Percentiles rank a stretch among this genome's conserved stretches.
phyloP scores from a whole-genome alignment of 768 basidiomycete species.

The Cyclocybe cylindracea region DNA sequence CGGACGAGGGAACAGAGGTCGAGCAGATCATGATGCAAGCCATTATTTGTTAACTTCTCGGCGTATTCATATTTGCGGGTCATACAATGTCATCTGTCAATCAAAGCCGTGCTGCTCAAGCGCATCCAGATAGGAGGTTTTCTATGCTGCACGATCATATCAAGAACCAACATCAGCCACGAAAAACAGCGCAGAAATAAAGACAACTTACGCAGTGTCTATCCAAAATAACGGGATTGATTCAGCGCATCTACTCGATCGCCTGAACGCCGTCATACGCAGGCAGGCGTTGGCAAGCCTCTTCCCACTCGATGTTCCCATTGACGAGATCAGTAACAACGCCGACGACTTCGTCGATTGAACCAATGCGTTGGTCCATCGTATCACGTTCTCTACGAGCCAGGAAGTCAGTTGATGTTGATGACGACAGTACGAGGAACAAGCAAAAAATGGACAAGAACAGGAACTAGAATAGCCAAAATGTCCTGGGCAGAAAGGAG shows the following conservation, averaged over 20 bases:
- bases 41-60: no score
- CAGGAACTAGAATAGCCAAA: conserved; percentile 1
- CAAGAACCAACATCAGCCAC: no score
- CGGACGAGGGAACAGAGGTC: no score
- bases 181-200: no score
- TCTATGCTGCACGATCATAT: no score
- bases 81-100: no score
- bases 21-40: no score
- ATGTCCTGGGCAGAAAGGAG: no score
- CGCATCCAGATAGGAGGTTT: no score
- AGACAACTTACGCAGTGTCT: not conserved
- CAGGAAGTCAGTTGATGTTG: no score
- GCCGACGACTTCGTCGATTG: conserved; percentile 84
- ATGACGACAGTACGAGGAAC: conserved; percentile 7
- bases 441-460: conserved; percentile 5
- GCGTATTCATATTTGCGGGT: no score
- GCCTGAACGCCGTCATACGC: conserved; percentile 91
- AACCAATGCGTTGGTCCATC: conserved; percentile 88
- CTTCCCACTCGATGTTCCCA: conserved; percentile 75
- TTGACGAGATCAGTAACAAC: conserved; percentile 79
- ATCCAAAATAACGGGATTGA: not conserved
- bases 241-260: conserved; percentile 45
- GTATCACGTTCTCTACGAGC: conserved; percentile 85
- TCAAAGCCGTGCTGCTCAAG: no score
- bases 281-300: conserved; percentile 69